These are phyloP conservation scores for Picea sitchensis DNA, from an alignment of 75 land plant genomes.

Conservation along the genomic window DNA sequence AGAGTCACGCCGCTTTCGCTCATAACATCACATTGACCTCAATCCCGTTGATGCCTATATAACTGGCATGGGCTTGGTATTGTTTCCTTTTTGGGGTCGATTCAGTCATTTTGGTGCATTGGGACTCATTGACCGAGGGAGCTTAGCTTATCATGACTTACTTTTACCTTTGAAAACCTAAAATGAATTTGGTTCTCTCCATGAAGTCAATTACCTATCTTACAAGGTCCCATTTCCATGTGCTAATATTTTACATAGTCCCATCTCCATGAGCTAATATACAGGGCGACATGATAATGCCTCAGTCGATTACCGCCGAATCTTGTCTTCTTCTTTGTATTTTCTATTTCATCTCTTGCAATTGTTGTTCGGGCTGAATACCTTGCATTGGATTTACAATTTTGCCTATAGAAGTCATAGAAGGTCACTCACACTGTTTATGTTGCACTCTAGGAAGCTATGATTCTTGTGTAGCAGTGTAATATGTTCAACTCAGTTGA, in stretches of 20 bases:
- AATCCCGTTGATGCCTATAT: not conserved
- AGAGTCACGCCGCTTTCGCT: not conserved
- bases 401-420: not conserved
- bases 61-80: not conserved
- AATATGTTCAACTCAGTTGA: too few relatives aligned
- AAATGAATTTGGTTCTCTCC: not conserved
- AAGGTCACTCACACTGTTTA: not conserved
- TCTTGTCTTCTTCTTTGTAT: not conserved
- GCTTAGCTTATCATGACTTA: not conserved
- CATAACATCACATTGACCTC: not conserved
- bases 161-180: not conserved
- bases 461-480: too few relatives aligned
- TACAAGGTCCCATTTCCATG: too few relatives aligned
- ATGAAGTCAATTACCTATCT: not conserved
- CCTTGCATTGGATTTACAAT: not conserved
- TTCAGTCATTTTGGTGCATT: not conserved
- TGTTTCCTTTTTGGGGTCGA: not conserved
- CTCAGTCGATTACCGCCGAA: not conserved
- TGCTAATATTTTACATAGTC: too few relatives aligned
- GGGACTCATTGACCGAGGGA: not conserved
- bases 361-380: not conserved
- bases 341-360: not conserved
- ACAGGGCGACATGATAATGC: not conserved
- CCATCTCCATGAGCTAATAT: not conserved
- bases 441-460: not conserved